phyloP scores from a whole-genome alignment of 2,329 filamentous ascomycete genomes.

The Pseudogymnoascus sp. region DNA sequence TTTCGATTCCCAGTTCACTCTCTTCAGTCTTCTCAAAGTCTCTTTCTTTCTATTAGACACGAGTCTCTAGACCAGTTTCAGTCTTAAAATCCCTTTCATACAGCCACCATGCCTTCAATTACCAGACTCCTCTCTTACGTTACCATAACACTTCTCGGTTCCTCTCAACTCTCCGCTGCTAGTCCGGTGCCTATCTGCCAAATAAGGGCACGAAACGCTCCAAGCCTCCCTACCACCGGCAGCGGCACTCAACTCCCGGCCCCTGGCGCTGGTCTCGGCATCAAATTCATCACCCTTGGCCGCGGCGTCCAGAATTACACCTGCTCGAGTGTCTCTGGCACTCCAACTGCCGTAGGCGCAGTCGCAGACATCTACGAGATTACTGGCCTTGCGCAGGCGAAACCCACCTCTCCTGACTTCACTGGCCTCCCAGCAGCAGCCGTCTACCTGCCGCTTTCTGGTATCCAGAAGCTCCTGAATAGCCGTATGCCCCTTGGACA shows the following conservation, averaged over 20 bases:
- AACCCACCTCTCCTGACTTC: constrained; percentile 13
- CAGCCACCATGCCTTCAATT: constrained; percentile 21
- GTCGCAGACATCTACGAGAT: constrained; percentile 28
- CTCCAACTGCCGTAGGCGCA: constrained; percentile 22
- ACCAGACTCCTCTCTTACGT: constrained; percentile 17
- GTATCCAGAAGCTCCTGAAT: neutral
- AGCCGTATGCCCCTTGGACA: neutral
- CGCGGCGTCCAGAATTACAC: constrained; percentile 30
- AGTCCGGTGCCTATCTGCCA: constrained; percentile 13
- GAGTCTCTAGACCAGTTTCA: neutral
- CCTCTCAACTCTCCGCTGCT: constrained; percentile 18
- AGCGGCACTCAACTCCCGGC: constrained; percentile 22
- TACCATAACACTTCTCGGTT: constrained; percentile 18
- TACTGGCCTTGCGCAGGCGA: constrained; percentile 20
- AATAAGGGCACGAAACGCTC: constrained; percentile 9
- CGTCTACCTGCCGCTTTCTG: constrained; percentile 18
- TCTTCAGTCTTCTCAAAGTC: neutral
- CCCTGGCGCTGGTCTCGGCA: constrained; percentile 17
- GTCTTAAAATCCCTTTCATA: neutral
- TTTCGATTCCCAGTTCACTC: neutral
- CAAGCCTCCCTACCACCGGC: constrained; percentile 19
- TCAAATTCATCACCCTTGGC: constrained; percentile 26
- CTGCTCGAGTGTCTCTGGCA: constrained; percentile 19
- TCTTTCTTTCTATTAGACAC: neutral
- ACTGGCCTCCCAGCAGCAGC: constrained; percentile 17